Evolutionary conservation across 345 rosid species (phyloP), one percentile per base, ranked within the genome.

Genomic region (Arabidopsis arenosa): DNA sequence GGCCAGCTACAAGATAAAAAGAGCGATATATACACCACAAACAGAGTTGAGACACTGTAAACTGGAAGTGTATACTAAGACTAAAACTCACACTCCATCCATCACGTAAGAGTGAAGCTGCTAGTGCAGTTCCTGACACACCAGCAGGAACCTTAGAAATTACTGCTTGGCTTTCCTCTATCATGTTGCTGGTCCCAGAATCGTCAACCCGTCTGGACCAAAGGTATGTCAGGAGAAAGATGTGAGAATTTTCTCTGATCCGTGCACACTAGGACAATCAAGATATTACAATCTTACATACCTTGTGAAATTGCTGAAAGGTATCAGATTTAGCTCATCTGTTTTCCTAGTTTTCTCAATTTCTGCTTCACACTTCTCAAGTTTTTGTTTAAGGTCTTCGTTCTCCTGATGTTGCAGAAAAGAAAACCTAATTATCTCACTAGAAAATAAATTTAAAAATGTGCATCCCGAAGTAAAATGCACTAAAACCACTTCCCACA

Each of bases 91-190:
- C 98, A 85, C 98, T 94, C 98, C 98, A 94, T 54, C 98, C 98
- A 78, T 94, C 98, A 60, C 97, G 97, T 77, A 94, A 82, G 80
- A 94, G 85, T 52, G 97, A 92, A 72, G 98, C 96, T 32, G 98
- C 98, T 73, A 94, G 74, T 30, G 97, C 93, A 33, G 97, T 94
- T 83, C 96, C 98, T 48, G 97, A 94, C 68, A 94, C 91, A 80
- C 96, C 97, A 44, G 64, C 84, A 30, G 98, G 98, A 67, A 94
- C 85, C 85, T 80, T 90, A 14, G 97, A 88, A 68, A 92, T 83
- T 78, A 85, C 63, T 32, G 43, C 52, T 28, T 21, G 81, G 79
- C 79, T 74, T 76, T 80, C 89, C 80, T 85, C 95, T 73, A 65
- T 75, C 61, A 55, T 61, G 65, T 74, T 86, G 77, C 73, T 72